A percentile compares a stretch with the other conserved stretches of the same genome.
phyloP scores from a whole-genome alignment of 805 yeast species.

The Cyberlindnera bimundalis region DNA sequence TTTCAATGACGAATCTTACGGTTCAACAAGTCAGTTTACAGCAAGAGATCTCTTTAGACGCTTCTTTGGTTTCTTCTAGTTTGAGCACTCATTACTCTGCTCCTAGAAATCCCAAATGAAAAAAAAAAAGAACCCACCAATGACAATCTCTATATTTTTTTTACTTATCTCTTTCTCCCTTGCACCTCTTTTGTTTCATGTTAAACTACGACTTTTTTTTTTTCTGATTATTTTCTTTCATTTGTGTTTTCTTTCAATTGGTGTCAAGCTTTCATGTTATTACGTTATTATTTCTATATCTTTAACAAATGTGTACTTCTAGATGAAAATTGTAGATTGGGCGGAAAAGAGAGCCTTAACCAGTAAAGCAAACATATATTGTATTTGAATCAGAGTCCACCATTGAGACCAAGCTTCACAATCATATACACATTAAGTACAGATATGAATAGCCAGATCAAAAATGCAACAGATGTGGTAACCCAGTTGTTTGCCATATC shows the following conservation, averaged over 20 bases:
- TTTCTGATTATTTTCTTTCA: neutral
- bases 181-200: neutral
- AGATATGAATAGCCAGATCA: slow-evolving; percentile 64
- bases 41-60: slow-evolving; percentile 15
- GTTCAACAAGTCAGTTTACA: slow-evolving; percentile 4
- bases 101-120: too few relatives aligned
- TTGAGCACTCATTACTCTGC: neutral
- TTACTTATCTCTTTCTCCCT: neutral
- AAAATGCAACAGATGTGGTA: slow-evolving; percentile 46
- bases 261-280: too few relatives aligned
- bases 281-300: too few relatives aligned
- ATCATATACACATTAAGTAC: slow-evolving; percentile 67
- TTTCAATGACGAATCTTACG: slow-evolving; percentile 8
- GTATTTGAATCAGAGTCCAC: slow-evolving; percentile 4
- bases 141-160: neutral
- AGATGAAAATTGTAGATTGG: too few relatives aligned
- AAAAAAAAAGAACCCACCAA: neutral
- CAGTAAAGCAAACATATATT: too few relatives aligned
- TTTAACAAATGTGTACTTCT: too few relatives aligned
- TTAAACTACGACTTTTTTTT: too few relatives aligned
- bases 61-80: slow-evolving; percentile 13
- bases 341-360: too few relatives aligned
- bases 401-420: slow-evolving; percentile 36
- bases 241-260: neutral
- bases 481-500: slow-evolving; percentile 64